Conservation (phyloP, 192 early-diverging fungal genomes). For the Gaertneriomyces sp. region DNA sequence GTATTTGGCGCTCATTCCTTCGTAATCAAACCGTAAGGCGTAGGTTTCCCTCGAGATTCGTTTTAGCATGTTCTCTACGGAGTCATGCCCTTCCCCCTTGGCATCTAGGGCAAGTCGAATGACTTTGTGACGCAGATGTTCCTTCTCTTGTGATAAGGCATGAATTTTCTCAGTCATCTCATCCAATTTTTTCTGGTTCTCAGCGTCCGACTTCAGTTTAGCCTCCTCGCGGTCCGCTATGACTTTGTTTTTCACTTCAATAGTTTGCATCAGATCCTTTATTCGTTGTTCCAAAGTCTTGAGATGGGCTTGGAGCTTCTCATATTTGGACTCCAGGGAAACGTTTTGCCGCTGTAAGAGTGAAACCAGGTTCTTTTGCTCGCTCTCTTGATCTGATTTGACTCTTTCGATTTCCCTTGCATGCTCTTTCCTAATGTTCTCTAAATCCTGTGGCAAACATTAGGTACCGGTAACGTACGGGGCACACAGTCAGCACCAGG, state of each 20-base stretch:
- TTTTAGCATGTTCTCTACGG: slow-evolving; percentile 63
- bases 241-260: slow-evolving; percentile 52
- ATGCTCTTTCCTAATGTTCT: slow-evolving; percentile 58
- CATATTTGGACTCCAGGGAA: slow-evolving; percentile 54
- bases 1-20: slow-evolving; percentile 47
- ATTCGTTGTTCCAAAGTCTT: slow-evolving; percentile 54
- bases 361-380: slow-evolving; percentile 52
- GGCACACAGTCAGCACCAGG: background rate
- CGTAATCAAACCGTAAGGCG: slow-evolving; percentile 48
- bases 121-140: slow-evolving; percentile 60
- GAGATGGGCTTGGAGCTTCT: slow-evolving; percentile 56
- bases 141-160: slow-evolving; percentile 52
- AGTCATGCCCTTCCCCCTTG: slow-evolving; percentile 58
- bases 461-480: background rate
- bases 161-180: slow-evolving; percentile 38
- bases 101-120: slow-evolving; percentile 59
- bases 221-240: slow-evolving; percentile 50
- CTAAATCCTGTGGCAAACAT: slow-evolving; percentile 49
- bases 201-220: slow-evolving; percentile 34
- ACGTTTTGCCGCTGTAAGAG: slow-evolving; percentile 60
- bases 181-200: slow-evolving; percentile 45
- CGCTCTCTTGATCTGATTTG: slow-evolving; percentile 59
- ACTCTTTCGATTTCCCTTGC: slow-evolving; percentile 55
- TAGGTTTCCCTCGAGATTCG: slow-evolving; percentile 52
- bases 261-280: slow-evolving; percentile 47